These are phyloP conservation scores for Zygosaccharomyces pseudobailii DNA, from an alignment of 1,139 yeast species.

Conservation along the genomic window DNA sequence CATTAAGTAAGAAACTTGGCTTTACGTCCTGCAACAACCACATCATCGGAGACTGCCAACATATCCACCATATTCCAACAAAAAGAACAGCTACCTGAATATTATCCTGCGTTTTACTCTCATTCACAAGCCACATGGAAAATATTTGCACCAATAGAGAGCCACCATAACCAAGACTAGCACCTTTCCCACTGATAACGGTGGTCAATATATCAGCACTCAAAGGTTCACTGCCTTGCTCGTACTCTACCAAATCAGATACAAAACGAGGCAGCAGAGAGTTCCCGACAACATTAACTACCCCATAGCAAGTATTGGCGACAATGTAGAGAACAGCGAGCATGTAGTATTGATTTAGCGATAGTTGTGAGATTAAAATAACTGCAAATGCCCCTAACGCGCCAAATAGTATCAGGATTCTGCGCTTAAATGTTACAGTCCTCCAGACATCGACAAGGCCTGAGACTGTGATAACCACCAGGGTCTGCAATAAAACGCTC, in stretches of 20 bases:
- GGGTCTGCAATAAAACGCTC: constrained; percentile 58
- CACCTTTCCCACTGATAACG: constrained; percentile 57
- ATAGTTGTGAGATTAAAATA: constrained; percentile 41
- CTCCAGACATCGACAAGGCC: constrained; percentile 64
- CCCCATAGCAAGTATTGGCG: constrained; percentile 66
- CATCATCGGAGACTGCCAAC: constrained; percentile 56
- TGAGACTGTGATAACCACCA: constrained; percentile 60
- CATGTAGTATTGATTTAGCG: constrained; percentile 45
- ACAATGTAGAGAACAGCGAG: constrained; percentile 54
- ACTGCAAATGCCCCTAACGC: constrained; percentile 51
- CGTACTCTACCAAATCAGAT: constrained; percentile 21
- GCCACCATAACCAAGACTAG: constrained; percentile 60
- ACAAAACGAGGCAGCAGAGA: constrained; percentile 59
- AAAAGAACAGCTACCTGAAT: constrained; percentile 51
- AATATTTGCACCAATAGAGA: constrained; percentile 57
- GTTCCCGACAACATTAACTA: constrained; percentile 71
- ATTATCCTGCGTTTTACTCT: constrained; percentile 43
- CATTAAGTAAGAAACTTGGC: constrained; percentile 30
- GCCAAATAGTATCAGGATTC: constrained; percentile 49
- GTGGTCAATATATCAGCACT: constrained; percentile 38
- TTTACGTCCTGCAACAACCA: constrained; percentile 38
- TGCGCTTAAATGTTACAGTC: constrained; percentile 33
- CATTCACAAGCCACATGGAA: constrained; percentile 47
- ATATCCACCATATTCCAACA: constrained; percentile 69
- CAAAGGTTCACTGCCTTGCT: constrained; percentile 6